Conservation (phyloP, 352 stramenopile species). For the Ophiocytium majus region DNA sequence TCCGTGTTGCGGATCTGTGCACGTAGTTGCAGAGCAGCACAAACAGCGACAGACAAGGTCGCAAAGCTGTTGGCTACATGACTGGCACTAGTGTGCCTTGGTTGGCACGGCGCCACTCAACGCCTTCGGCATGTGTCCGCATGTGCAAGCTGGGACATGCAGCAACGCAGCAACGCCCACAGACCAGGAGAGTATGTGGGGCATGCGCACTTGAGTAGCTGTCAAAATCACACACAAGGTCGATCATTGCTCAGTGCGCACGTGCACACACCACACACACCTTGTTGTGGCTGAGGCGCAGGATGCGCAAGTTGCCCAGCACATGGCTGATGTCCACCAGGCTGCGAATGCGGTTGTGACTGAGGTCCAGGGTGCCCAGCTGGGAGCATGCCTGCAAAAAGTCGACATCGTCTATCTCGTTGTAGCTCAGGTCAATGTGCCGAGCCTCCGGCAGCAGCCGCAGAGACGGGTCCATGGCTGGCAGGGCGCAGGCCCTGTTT, state of each 20-base stretch:
- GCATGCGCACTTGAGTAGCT: neutral
- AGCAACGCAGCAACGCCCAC: neutral
- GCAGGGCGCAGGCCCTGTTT: neutral
- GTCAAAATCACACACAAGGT: neutral
- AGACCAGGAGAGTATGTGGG: too few species aligned
- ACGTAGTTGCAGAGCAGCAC: neutral
- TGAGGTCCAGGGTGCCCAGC: neutral
- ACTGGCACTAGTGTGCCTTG: neutral
- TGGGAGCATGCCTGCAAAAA: conserved; percentile 6
- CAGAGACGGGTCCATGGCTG: neutral
- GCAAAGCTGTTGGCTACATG: neutral
- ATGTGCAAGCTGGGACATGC: neutral
- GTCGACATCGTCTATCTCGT: neutral
- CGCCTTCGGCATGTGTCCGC: neutral
- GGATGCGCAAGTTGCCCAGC: neutral
- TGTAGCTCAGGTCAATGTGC: neutral
- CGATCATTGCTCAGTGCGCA: neutral
- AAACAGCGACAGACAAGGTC: too few species aligned
- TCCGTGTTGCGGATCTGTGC: conserved; percentile 1
- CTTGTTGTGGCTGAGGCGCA: conserved; percentile 16
- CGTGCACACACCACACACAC: too few species aligned
- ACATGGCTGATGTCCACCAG: neutral
- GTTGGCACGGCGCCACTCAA: too few species aligned
- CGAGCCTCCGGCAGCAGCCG: neutral
- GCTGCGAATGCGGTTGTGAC: conserved; percentile 4